These are phyloP conservation scores for Verbascum thapsus DNA, from an alignment of 257 asterid genomes.

Conservation along the genomic window DNA sequence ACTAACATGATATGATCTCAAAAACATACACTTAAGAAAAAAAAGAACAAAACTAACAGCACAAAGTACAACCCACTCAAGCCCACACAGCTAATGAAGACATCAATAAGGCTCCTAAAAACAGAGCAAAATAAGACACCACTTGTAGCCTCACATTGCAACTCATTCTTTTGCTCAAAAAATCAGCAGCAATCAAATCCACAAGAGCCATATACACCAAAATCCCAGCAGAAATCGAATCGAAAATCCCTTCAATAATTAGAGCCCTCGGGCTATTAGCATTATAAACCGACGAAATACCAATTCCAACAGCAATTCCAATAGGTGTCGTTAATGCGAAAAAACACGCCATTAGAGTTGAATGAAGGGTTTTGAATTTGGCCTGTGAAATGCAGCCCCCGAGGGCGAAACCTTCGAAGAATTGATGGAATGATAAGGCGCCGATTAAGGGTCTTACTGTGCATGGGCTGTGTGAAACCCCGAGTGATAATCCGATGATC, in stretches of 20 bases:
- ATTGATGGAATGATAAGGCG: conserved; percentile 86
- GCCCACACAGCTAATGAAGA: conserved; percentile 86
- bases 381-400: conserved; percentile 98
- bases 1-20: too few species aligned
- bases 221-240: conserved; percentile 88
- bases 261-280: conserved; percentile 78
- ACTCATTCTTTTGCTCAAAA: conserved; percentile 93
- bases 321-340: conserved; percentile 85
- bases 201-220: conserved; percentile 91
- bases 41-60: conserved; percentile 18
- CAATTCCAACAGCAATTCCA: conserved; percentile 74
- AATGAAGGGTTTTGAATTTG: conserved; percentile 50
- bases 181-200: conserved; percentile 90
- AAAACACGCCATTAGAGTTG: conserved; percentile 79
- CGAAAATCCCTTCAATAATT: conserved; percentile 68
- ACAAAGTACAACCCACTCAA: conserved; percentile 9
- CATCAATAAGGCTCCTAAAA: conserved; percentile 86
- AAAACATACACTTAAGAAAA: too few species aligned
- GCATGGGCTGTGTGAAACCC: conserved; percentile 89
- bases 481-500: conserved; percentile 85
- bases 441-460: conserved; percentile 81
- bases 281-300: conserved; percentile 64
- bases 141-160: conserved; percentile 81
- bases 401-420: conserved; percentile 91
- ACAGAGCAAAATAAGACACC: conserved; percentile 68